Percentiles rank a stretch among this genome's conserved stretches.
Evolutionary conservation across 2,329 filamentous ascomycete species (phyloP).

Genomic region (Periglandula ipomoeae): DNA sequence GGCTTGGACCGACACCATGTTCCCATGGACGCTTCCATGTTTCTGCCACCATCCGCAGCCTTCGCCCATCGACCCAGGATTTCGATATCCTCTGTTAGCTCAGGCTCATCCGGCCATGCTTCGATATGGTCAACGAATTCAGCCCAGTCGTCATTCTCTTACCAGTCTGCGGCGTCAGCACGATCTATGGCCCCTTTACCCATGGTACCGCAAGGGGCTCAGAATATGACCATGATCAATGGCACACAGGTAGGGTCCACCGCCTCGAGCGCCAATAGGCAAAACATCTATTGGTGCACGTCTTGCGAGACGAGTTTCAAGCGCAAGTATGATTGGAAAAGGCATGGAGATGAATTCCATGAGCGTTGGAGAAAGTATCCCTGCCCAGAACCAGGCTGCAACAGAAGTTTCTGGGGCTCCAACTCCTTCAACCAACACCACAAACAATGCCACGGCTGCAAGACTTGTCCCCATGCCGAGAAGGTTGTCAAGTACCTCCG

Average conservation of each 20-base stretch:
- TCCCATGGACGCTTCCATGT: constrained; percentile 18
- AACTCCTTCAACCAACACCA: constrained; percentile 62
- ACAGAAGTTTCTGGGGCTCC: constrained; percentile 58
- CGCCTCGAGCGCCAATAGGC: constrained; percentile 22
- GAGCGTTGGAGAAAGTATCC: constrained; percentile 60
- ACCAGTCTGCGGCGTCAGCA: constrained; percentile 25
- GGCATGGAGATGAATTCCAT: constrained; percentile 61
- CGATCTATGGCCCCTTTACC: constrained; percentile 29
- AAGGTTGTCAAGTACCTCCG: constrained; percentile 53
- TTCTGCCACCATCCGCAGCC: constrained; percentile 26
- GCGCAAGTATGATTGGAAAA: constrained; percentile 61
- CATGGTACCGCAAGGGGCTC: constrained; percentile 22
- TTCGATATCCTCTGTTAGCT: constrained; percentile 41
- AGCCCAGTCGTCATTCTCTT: constrained; percentile 30
- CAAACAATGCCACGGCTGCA: constrained; percentile 55
- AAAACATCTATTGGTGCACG: constrained; percentile 47
- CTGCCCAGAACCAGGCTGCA: constrained; percentile 53
- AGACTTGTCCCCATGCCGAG: constrained; percentile 56
- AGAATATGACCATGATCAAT: constrained; percentile 22
- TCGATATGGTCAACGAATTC: constrained; percentile 36
- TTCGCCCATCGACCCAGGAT: constrained; percentile 34
- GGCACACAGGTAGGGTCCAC: constrained; percentile 21
- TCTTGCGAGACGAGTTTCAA: constrained; percentile 57
- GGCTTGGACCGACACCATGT: constrained; percentile 4
- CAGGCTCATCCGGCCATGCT: constrained; percentile 38